Base-by-base conservation (phyloP, 2,329 filamentous ascomycete genomes). In the Ophiocordyceps australis region DNA sequence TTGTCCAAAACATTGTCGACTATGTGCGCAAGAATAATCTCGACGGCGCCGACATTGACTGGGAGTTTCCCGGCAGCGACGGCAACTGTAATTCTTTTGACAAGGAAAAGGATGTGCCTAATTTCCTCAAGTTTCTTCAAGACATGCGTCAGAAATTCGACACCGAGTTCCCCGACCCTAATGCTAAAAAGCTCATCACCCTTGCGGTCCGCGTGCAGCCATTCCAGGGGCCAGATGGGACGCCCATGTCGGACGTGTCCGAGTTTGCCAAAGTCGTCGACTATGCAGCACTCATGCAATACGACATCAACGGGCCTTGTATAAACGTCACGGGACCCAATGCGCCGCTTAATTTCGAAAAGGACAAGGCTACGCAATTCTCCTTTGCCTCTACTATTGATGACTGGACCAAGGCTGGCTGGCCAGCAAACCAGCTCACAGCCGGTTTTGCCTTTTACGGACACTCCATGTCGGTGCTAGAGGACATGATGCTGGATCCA, bases 261-360 rank as follows among this genome's bases (percentile, higher is more conserved):
- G 24, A 14, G 3, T 20, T 25, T 14, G 12, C 17, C 17, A 20
- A 25, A 11, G n/a, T 12, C 12, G 24, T 25, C 17, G 24, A 25
- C 24, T 20, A 13, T 13, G 20, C 18, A 7, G 14, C 24, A 13
- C 12, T 33, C 5, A 33, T 33, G 29, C 25, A 26, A 24, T 33
- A 28, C 21, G 32, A 33, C 27, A 26, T 33, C 25, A 31, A 31
- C 26, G 32, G 27, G 15, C 19, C 20, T 9, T 31, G 29, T 29
- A 22, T 15, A 12, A 17, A 23, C 12, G 15, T 20, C 5, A 30
- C 29, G 5, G 32, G 32, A 3, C 29, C 32, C 5, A 26, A 25
- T 17, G 19, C 32, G 14, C 32, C 32, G 3, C 14, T 33, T 9
- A 28, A 31, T 16, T 33, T 28, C 11, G 27, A 26, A 18, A 14